Evolutionary conservation across 176 grass and related monocot species (phyloP).

Genomic region (Juncus inflexus): DNA sequence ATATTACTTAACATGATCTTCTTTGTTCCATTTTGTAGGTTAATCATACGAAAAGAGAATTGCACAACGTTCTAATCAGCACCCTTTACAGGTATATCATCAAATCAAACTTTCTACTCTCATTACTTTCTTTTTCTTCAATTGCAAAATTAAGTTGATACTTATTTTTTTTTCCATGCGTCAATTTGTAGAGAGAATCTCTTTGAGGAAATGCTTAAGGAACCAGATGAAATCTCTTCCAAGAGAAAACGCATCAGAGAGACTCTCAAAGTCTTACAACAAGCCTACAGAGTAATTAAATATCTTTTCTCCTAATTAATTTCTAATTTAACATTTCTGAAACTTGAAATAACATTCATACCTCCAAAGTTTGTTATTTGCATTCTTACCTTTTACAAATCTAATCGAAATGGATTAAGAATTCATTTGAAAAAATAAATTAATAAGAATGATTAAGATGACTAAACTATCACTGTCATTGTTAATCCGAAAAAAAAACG

Average conservation of each 20-base stretch:
- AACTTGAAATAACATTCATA: neutral
- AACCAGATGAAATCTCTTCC: slow-evolving; percentile 79
- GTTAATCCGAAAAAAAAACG: no score
- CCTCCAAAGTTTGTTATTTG: neutral
- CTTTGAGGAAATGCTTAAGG: slow-evolving; percentile 81
- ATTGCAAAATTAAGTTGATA: neutral
- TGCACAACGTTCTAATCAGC: slow-evolving; percentile 91
- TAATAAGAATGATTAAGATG: no score
- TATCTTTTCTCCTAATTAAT: neutral
- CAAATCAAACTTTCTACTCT: neutral
- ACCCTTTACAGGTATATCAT: slow-evolving; percentile 69
- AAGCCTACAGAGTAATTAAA: slow-evolving; percentile 73
- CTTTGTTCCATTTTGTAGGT: slow-evolving; percentile 61
- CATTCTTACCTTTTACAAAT: no score
- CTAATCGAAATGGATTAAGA: no score
- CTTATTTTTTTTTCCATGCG: slow-evolving; percentile 1
- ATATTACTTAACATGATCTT: slow-evolving; percentile 22
- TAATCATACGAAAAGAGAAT: slow-evolving; percentile 88
- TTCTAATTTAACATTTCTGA: neutral
- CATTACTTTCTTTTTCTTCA: neutral
- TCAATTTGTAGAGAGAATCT: slow-evolving; percentile 54
- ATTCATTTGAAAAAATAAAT: no score
- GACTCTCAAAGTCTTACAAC: slow-evolving; percentile 76
- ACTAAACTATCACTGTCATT: no score
- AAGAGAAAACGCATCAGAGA: slow-evolving; percentile 85